Base-by-base conservation (phyloP, 1,284 basidiomycete genomes). In the Heterobasidion irregulare region DNA sequence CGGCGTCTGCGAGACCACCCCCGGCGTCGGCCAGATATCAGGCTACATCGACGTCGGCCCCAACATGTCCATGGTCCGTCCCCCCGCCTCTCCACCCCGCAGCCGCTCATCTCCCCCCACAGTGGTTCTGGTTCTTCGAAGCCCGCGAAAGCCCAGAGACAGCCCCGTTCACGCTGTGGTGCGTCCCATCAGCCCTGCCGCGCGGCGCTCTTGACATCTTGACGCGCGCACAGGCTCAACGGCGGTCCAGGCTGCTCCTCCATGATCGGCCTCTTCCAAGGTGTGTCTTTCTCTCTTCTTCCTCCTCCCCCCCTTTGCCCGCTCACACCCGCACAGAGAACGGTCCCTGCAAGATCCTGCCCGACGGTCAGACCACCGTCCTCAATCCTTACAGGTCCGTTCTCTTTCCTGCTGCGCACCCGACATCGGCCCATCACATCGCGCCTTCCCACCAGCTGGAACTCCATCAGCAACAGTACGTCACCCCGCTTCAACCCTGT, bases 111-210 rank as follows among this genome's bases (percentile, higher is more conserved):
- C n/a, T 53, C 53, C 56, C 58, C 58, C 55, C 3, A 45, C 48
- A 80, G 80, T 85, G 82, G 80, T 85, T 85, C 64, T 86, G 84
- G 83, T 86, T 86, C 66, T 86, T 86, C 54, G 84, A 82, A 61
- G 76, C 84, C 3, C 74, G 84, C 8, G 64, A 79, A 18, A 70
- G 73, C 6, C 79, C 83, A 0, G 76, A 83, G 56, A 82, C 75
- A 1, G 82, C 82, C 0, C 83, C 83, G 0, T 82, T 87, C 61
- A 83, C 84, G 2, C 69, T 86, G 26, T 86, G 79, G 33, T 35
- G 19, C 15, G 49, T 50, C 12, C 26, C 15, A 8, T 50, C 49
- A 26, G 4, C 26, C 26, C 26, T 26, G 26, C 26, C 26, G 4
- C 26, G 26, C 26, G 5, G 0, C 26, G 26, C 26, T 5, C 26